A percentile compares a stretch with the other conserved stretches of the same genome.
Conservation (phyloP, 768 basidiomycete species). For the Tulasnella sp. region DNA sequence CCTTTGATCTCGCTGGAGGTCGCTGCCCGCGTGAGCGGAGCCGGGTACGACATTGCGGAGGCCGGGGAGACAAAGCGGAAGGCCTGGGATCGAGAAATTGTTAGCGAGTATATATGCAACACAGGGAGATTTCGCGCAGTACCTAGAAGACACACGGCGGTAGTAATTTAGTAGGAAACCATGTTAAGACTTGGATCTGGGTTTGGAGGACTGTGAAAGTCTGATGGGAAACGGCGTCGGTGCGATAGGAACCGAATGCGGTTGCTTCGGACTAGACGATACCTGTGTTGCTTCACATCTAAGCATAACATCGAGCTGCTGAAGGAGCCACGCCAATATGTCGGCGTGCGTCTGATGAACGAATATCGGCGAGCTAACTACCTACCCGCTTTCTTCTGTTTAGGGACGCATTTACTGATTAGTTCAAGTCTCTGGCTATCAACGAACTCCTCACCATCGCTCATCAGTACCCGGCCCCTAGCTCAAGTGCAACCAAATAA, state of each 20-base stretch:
- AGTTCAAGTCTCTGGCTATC: too few relatives aligned
- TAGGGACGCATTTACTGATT: too few relatives aligned
- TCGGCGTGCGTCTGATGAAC: neutral
- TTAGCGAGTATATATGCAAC: neutral
- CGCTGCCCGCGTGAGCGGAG: neutral
- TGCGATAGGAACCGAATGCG: neutral
- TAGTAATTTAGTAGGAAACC: neutral
- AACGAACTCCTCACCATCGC: too few relatives aligned
- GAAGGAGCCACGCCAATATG: neutral
- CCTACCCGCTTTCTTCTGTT: too few relatives aligned
- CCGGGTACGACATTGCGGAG: neutral
- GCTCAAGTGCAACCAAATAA: too few relatives aligned
- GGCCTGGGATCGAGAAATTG: neutral
- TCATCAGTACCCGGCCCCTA: too few relatives aligned
- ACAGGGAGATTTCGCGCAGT: neutral
- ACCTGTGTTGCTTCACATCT: neutral
- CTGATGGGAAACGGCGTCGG: neutral
- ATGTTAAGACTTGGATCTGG: neutral
- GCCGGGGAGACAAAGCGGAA: neutral
- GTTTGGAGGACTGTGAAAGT: neutral
- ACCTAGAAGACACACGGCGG: neutral
- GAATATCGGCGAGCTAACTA: too few relatives aligned
- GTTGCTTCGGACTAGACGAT: neutral
- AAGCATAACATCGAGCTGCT: neutral
- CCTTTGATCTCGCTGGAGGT: slow-evolving; percentile 4